These are phyloP conservation scores for Magnusiomyces clavatus DNA, from an alignment of 1,139 yeast genomes.

Conservation along the genomic window DNA sequence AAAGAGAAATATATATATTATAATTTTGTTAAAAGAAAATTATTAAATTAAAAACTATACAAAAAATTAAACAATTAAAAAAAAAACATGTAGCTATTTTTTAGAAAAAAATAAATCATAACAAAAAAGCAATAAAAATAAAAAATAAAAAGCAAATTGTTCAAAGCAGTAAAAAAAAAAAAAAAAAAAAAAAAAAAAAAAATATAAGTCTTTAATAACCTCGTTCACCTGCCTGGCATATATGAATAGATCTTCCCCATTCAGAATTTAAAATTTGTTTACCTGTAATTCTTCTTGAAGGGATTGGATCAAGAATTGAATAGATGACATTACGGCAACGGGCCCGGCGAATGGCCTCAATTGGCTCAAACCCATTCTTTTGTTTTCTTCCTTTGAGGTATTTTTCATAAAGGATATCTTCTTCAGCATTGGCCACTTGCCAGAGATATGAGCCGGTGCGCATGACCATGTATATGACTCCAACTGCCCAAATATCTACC, in stretches of 20 bases:
- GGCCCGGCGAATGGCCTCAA: conserved; percentile 68
- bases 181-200: background rate
- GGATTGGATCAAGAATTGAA: conserved; percentile 85
- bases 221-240: conserved; percentile 60
- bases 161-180: background rate
- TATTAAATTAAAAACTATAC: background rate
- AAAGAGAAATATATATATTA: background rate
- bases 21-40: background rate
- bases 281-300: conserved; percentile 76
- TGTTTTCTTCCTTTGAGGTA: conserved; percentile 72
- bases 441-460: conserved; percentile 91
- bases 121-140: background rate
- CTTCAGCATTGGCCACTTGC: conserved; percentile 66
- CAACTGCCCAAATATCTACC: conserved; percentile 95
- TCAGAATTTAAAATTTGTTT: conserved; percentile 84
- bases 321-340: conserved; percentile 88
- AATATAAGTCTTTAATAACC: conserved; percentile 19
- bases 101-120: background rate
- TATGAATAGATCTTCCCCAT: conserved; percentile 86
- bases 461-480: conserved; percentile 97
- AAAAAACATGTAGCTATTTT: background rate
- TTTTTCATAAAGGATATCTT: conserved; percentile 71
- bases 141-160: background rate
- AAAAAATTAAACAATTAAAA: no score
- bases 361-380: conserved; percentile 83